Base-by-base conservation (phyloP, 176 grass and related monocot species). In the Oryza meridionalis region DNA sequence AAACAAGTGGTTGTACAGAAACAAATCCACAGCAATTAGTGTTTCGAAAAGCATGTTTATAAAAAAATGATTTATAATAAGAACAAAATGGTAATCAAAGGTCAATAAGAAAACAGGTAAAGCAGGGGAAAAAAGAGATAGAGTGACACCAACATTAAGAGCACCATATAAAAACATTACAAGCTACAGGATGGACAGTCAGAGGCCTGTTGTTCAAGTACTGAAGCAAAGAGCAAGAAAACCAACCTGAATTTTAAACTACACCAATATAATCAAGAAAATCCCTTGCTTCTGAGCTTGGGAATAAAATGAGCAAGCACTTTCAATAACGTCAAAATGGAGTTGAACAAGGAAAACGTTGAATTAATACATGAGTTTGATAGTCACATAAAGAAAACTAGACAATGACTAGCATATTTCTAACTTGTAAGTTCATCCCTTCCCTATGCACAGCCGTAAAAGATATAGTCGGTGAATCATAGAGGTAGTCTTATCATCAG, bases 1-100 rank as follows among this genome's bases (percentile, higher is more conserved):
- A 14, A 79, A 22, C 59, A 64, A 70, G 12, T 62, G 15, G 25
- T 10, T 82, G 59, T 14, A 24, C 40, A 4, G 0, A 9, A 5
- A 40, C 47, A 47, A 62, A 7, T 80, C 9, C 35, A 83, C 16
- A 71, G 1, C 29, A 72, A 77, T 42, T 71, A 31, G 12, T 47
- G 15, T 61, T 80, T 1, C 2, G 21, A 80, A 80, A 82, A 88
- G 65, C 25, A 81, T 72, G 44, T 24, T 77, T 21, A 66, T 37
- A 59, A 9, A 73, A 31, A 59, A 78, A 67, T 68, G 55, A 73
- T 76, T 40, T 77, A 59, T 62, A 38, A 11, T n/a, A 24, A 21
- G 58, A 24, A 24, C 0, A 61, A 17, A 17, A n/a, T 43, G 33
- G 71, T 14, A 45, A 50, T 63, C 17, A 43, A 76, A 29, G 43